Conservation (phyloP, 345 rosid genomes). For the Rhodamnia argentea region DNA sequence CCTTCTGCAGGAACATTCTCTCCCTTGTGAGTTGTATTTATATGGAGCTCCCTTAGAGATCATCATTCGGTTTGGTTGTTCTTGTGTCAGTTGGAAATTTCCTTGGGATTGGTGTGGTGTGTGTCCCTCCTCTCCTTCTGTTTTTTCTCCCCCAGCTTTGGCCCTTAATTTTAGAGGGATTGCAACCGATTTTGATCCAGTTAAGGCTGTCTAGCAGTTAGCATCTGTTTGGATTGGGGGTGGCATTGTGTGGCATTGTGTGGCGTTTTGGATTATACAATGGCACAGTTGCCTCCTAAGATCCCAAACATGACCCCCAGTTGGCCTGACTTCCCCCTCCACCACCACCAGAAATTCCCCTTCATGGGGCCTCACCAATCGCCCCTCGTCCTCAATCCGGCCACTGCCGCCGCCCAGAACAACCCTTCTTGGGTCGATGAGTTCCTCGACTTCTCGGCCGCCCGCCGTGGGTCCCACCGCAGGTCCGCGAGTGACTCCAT, state of each 20-base stretch:
- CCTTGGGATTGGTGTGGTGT: neutral
- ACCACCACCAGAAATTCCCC: constrained; percentile 27
- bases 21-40: neutral
- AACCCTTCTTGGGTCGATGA: constrained; percentile 77
- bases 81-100: neutral
- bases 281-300: constrained; percentile 96
- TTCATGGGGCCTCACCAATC: constrained; percentile 7
- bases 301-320: constrained; percentile 58
- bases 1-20: neutral
- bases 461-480: constrained; percentile 57
- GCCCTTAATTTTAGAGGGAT: neutral
- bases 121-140: neutral
- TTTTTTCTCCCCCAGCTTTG: neutral
- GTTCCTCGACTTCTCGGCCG: constrained; percentile 72
- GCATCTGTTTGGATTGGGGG: neutral
- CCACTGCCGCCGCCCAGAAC: constrained; percentile 8
- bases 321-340: constrained; percentile 55
- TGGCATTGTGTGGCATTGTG: neutral
- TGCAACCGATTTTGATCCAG: neutral
- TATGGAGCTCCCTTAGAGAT: neutral
- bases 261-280: neutral
- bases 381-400: neutral
- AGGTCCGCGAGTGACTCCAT: constrained; percentile 76
- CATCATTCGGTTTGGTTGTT: neutral
- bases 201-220: neutral